Conservation (phyloP, 441 rosid genomes). For the Populus trichocarpa region DNA sequence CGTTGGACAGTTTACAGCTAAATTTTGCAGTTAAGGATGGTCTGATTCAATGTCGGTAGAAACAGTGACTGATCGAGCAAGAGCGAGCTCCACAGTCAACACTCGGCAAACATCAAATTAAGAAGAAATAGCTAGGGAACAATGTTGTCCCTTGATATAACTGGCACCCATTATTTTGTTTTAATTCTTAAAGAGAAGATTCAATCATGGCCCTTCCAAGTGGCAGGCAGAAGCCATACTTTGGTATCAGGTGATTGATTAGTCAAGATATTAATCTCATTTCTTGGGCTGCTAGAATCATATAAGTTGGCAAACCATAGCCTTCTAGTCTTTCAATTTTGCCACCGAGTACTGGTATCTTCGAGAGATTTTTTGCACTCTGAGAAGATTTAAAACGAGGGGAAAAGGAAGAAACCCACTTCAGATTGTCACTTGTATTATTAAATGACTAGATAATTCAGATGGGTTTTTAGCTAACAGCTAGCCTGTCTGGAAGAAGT, state of each 20-base stretch:
- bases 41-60: background rate
- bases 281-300: background rate
- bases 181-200: background rate
- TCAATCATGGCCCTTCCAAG: background rate
- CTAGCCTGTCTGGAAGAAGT: background rate
- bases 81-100: background rate
- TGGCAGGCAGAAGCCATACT: background rate
- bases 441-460: too few relatives aligned
- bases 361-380: background rate
- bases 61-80: background rate
- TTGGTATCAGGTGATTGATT: background rate
- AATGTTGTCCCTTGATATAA: background rate
- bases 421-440: too few relatives aligned
- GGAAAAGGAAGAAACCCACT: too few relatives aligned
- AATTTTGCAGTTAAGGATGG: background rate
- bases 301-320: background rate
- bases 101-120: background rate
- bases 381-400: background rate
- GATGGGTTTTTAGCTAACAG: background rate
- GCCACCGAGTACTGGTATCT: background rate
- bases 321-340: background rate
- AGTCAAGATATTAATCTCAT: background rate
- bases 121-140: background rate
- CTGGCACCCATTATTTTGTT: background rate
- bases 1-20: background rate